Base-by-base conservation (phyloP, 192 early-diverging fungal genomes). In the Thoreauomyces humboldtii region DNA sequence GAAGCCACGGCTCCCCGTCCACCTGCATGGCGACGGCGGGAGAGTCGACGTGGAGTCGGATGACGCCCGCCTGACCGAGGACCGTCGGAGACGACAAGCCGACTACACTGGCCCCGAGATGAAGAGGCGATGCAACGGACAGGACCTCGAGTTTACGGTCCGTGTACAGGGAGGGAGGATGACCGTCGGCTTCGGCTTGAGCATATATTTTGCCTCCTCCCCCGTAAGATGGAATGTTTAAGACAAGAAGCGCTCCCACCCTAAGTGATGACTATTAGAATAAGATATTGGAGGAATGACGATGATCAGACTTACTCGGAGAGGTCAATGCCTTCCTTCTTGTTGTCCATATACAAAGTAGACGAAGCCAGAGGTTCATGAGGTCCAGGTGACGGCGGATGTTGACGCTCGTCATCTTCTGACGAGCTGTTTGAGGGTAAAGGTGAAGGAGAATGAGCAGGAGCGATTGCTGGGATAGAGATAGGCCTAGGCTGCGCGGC, bases 221-320 rank as follows among this genome's bases (percentile, higher is more conserved):
- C 15, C 51, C 72, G 66, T 73, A 73, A n/a, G 65, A 69, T 0
- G 72, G 66, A 46, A 73, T 73, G 36, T 73, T 73, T 7, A 69
- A 55, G 17, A 71, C 45, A 2, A 73, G 62, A 1, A 73, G 50
- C 4, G 60, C 72, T 21, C 65, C 67, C 35, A 63, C 14, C 33
- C 55, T 9, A 28, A 9, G 35, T 35, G 22, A 25, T n/a, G n/a
- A n/a, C n/a, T n/a, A n/a, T n/a, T n/a, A n/a, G n/a, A n/a, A n/a
- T n/a, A n/a, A n/a, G 27, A 21, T 27, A 7, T 11, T 11, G 28
- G 55, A 37, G 28, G 55, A 11, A 14, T 17, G 14, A 32, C n/a
- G n/a, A n/a, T n/a, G n/a, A n/a, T 57, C 11, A 22, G 9, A 32
- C 55, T 57, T 57, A 11, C 4, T 63, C 61, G 12, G 68, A 46